Percentiles rank a stretch among this genome's conserved stretches.
Evolutionary conservation across 2,329 filamentous ascomycete species (phyloP).

Genomic region (Penicillium sp.): DNA sequence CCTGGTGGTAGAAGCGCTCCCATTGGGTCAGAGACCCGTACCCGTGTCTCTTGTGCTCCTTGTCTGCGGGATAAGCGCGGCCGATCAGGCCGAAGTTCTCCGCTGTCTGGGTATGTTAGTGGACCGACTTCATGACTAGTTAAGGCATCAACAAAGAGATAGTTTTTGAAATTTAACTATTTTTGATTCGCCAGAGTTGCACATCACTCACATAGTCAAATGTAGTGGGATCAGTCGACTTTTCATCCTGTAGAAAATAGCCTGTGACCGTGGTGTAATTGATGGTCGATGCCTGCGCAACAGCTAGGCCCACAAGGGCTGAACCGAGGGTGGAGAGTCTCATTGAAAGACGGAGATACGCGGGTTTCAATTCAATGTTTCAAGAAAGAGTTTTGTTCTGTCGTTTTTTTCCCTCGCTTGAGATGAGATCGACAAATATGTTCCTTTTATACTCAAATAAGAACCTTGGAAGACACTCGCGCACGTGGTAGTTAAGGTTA

Average conservation of each 20-base stretch:
- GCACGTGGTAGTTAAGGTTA: background rate
- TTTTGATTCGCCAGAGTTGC: background rate
- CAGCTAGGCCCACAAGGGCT: constrained; percentile 66
- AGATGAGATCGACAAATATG: constrained; percentile 12
- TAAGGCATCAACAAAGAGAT: background rate
- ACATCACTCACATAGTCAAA: constrained; percentile 47
- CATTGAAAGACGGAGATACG: constrained; percentile 16
- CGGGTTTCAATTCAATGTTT: background rate
- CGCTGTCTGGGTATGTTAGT: constrained; percentile 29
- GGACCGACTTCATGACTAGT: background rate
- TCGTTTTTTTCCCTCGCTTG: background rate
- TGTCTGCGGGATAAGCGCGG: constrained; percentile 45
- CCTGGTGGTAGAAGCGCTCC: constrained; percentile 53
- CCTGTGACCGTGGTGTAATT: constrained; percentile 45
- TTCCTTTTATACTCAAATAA: background rate
- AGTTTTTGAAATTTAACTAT: background rate
- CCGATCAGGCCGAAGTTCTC: constrained; percentile 51
- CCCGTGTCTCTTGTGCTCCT: constrained; percentile 20
- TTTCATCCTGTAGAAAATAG: constrained; percentile 51
- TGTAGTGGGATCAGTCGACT: constrained; percentile 42
- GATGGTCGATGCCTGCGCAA: constrained; percentile 52
- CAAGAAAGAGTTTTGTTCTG: background rate
- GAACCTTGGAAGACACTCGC: background rate
- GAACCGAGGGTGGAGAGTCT: constrained; percentile 70
- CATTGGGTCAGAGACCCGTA: constrained; percentile 49